A percentile compares a stretch with the other conserved stretches of the same genome.
phyloP scores from a whole-genome alignment of 352 stramenopile species.

The Phytopythium oedochilum region DNA sequence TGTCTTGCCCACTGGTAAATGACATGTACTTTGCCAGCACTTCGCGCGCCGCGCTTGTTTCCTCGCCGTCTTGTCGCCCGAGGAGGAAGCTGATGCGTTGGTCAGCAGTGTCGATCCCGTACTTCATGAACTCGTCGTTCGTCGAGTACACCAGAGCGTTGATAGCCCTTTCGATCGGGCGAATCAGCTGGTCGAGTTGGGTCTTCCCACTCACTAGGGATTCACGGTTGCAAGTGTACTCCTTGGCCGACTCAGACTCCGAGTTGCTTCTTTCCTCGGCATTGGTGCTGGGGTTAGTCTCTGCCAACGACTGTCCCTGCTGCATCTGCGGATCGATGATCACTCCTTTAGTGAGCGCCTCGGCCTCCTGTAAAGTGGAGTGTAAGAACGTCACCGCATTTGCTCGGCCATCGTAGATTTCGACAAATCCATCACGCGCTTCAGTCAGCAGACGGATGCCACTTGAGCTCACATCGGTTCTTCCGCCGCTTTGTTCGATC shows the following conservation, averaged over 20 bases:
- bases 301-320: neutral
- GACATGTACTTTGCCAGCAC: constrained; percentile 56
- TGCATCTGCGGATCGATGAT: neutral
- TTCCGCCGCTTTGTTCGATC: constrained; percentile 40
- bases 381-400: constrained; percentile 35
- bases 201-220: constrained; percentile 29
- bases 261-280: neutral
- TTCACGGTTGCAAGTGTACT: constrained; percentile 20
- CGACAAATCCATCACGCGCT: constrained; percentile 22
- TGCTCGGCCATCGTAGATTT: constrained; percentile 35
- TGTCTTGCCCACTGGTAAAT: neutral
- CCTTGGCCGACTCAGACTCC: constrained; percentile 5
- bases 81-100: constrained; percentile 73
- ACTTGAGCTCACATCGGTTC: constrained; percentile 36
- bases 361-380: constrained; percentile 48
- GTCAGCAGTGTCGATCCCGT: constrained; percentile 61
- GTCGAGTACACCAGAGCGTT: constrained; percentile 53
- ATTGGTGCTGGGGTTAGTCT: constrained; percentile 4
- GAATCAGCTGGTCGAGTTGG: constrained; percentile 26
- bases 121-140: constrained; percentile 60
- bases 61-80: constrained; percentile 35
- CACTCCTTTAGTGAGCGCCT: constrained; percentile 25
- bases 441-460: constrained; percentile 23
- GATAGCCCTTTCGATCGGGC: constrained; percentile 34
- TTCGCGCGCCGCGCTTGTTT: constrained; percentile 26